Evolutionary conservation across 345 rosid species (phyloP).

Genomic region (Noccaea bulbosa): DNA sequence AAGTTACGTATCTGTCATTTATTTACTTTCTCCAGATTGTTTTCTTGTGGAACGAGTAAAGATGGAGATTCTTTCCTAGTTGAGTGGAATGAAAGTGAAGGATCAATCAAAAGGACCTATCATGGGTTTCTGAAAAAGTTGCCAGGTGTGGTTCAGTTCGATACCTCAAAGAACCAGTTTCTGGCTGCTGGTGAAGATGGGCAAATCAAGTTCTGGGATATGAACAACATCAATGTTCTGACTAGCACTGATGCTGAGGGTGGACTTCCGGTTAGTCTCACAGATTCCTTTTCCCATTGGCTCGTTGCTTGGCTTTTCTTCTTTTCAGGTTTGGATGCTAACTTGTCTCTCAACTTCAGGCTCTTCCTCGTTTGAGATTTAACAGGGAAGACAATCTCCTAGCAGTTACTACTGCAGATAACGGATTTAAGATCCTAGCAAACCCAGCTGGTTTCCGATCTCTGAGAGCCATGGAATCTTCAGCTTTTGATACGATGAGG

Average conservation of each 20-base stretch:
- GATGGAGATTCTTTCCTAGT: conserved; percentile 83
- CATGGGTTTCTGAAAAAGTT: conserved; percentile 69
- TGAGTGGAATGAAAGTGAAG: conserved; percentile 97
- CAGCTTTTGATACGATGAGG: conserved; percentile 69
- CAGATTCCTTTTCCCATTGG: conserved; percentile 17
- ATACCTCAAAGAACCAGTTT: conserved; percentile 83
- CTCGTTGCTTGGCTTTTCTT: conserved; percentile 18
- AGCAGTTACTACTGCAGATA: conserved; percentile 83
- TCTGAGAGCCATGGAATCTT: conserved; percentile 60
- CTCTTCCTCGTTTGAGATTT: conserved; percentile 76
- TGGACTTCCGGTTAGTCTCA: conserved; percentile 76
- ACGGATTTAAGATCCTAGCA: conserved; percentile 90
- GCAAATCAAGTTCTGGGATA: conserved; percentile 93
- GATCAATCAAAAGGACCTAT: conserved; percentile 79
- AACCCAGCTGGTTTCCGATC: conserved; percentile 70
- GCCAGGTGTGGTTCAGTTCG: conserved; percentile 73
- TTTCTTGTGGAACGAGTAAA: conserved; percentile 92
- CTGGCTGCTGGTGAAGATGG: conserved; percentile 89
- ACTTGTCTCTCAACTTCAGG: conserved; percentile 48
- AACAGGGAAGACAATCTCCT: conserved; percentile 90
- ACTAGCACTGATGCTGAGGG: conserved; percentile 77
- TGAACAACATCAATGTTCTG: conserved; percentile 66
- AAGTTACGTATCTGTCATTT: neutral
- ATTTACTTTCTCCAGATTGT: conserved; percentile 56
- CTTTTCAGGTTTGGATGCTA: conserved; percentile 24